Evolutionary conservation across 2,329 filamentous ascomycete species (phyloP), one percentile per base, ranked within the genome.

Genomic region (Trichoderma brevicompactum): DNA sequence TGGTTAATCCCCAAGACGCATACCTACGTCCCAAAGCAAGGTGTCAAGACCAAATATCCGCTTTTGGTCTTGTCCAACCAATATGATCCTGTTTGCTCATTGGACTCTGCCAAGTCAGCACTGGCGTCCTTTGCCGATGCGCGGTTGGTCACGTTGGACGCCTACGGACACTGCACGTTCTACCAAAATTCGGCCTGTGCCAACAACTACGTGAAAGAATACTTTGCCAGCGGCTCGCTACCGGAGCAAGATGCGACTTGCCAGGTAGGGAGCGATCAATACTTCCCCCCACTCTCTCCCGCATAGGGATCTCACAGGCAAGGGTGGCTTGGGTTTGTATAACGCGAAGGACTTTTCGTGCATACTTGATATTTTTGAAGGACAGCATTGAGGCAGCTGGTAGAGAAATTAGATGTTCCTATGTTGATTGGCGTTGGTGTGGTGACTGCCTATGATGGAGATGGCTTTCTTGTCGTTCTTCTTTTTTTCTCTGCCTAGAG

Each of bases 21-120:
- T 49, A 52, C 59, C 8, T 77, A 74, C 23, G 56, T 67, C 9
- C 74, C 74, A 0, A 65, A 50, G 0, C n/a, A 59, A 2, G 64
- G 65, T 1, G 70, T 89, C 48, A 56, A 69, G 23, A 77, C 74
- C 1, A 70, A 68, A 0, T 67, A 76, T 19, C 76, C 76, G 15
- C 52, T 78, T 0, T 69, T 78, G 0, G 69, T 78, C 1, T 62
- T 78, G 7, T 74, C 73, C 0, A 77, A 71, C 0, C 72, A 70
- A 0, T 73, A 74, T 34, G 75, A 78, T 3, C 87, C 87, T 0
- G 83, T 89, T 0, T 88, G 85, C 23, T 76, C 80, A 1, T 67
- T 81, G 0, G 66, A 74, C 0, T 81, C 79, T 2, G 79, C 80
- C 1, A 70, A 70, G 28, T 72, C 70, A 0, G 79, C 80, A 0